Evolutionary conservation across 2,329 filamentous ascomycete genomes (phyloP), one percentile per base, ranked within the genome.

Genomic region (Penicillium sp.): DNA sequence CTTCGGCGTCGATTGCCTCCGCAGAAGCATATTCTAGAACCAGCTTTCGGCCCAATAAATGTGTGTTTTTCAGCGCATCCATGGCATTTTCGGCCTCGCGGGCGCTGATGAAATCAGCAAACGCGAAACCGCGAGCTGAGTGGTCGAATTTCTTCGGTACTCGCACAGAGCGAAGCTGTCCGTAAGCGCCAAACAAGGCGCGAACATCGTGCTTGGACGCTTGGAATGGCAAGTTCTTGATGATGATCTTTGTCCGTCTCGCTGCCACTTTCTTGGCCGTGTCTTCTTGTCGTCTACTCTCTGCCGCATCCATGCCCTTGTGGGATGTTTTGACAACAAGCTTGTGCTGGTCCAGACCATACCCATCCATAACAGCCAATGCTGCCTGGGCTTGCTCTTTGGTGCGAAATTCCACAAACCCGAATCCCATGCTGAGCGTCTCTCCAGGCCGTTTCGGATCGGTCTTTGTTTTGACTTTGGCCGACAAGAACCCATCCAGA

Each of bases 191-290:
- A 71, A 97, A 92, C 43, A 97, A 81, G 54, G 88, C 81, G 61
- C 90, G 85, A 58, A 99, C 82, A 71, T 99, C 94, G 73, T 95
- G 94, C 79, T 96, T 97, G 54, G 86, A 88, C 49, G 90, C 88
- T 77, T 97, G 91, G 78, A 99, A 99, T 20, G 94, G 93, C 74
- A 99, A 78, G 78, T 99, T 99, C 81, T 97, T 99, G 79, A 99
- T 88, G 74, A 97, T 87, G 68, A 99, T 88, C 81, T 97, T 97
- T 48, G 92, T 97, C 63, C 85, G 83, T 69, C 86, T 84, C 16
- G 83, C 83, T 23, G 89, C 86, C 51, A 83, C 77, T 74, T 93
- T 95, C 80, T 91, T 95, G 51, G 88, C 86, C 62, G 83, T 85
- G 68, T 97, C 91, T 63, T 93, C 88, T 63, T 87, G 88, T 62